phyloP scores from a whole-genome alignment of 768 basidiomycete species.

The Rhodosporidiobolus sp. region DNA sequence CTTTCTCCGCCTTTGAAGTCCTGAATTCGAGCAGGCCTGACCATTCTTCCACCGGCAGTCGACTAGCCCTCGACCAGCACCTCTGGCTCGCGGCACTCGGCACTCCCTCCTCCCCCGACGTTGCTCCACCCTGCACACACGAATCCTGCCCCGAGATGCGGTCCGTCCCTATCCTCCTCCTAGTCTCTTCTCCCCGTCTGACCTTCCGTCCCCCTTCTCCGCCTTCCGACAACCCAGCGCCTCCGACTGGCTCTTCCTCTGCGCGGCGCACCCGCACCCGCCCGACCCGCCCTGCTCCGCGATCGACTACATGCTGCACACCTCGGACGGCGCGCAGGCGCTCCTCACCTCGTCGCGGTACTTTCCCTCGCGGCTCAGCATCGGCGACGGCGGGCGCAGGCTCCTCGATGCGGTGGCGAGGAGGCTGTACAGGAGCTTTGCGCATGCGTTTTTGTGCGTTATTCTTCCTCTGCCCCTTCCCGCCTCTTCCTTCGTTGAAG shows the following conservation, averaged over 20 bases:
- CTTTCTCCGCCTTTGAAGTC: constrained; percentile 40
- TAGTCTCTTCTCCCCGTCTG: neutral
- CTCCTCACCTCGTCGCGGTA: constrained; percentile 83
- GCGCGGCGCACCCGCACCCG: constrained; percentile 59
- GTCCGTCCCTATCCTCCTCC: constrained; percentile 13
- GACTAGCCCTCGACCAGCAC: constrained; percentile 81
- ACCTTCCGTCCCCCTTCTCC: neutral
- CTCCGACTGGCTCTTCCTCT: constrained; percentile 96
- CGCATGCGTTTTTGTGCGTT: constrained; percentile 72
- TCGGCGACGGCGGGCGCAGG: constrained; percentile 57
- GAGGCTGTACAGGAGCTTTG: constrained; percentile 88
- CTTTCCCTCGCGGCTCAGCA: constrained; percentile 59
- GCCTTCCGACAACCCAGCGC: constrained; percentile 56
- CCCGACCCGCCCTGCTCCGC: constrained; percentile 79
- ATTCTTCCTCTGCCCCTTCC: constrained; percentile 68
- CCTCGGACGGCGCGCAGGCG: constrained; percentile 87
- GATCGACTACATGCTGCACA: constrained; percentile 92
- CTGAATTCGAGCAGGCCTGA: neutral
- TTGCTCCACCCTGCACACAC: neutral
- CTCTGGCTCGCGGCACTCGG: constrained; percentile 80
- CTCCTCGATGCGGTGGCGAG: constrained; percentile 88
- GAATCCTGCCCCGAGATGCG: constrained; percentile 93
- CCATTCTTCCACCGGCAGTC: constrained; percentile 55
- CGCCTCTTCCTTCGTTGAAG: constrained; percentile 81
- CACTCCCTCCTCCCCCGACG: neutral